Percentiles rank a stretch among this genome's conserved stretches.
Conservation (phyloP, 805 yeast species). For the Tetrapisispora taiwanensis region DNA sequence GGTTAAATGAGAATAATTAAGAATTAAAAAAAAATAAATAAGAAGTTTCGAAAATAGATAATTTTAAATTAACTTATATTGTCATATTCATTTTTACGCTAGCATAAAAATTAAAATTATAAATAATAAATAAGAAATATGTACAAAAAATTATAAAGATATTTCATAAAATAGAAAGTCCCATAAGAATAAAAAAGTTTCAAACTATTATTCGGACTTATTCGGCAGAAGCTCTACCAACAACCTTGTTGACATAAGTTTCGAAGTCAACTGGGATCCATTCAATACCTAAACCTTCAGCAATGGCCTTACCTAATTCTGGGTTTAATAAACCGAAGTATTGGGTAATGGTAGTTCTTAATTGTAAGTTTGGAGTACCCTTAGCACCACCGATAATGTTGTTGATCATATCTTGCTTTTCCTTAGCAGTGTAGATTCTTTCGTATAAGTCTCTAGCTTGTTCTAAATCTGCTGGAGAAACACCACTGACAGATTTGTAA, state of each 20-base stretch:
- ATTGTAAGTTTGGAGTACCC: conserved; percentile 20
- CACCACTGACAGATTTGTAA: conserved; percentile 33
- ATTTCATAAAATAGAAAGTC: background rate
- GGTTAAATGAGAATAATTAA: no score
- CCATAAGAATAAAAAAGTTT: background rate
- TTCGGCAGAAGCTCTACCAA: conserved; percentile 15
- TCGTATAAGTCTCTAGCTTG: conserved; percentile 38
- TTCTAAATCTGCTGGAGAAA: conserved; percentile 36
- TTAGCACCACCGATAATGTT: conserved; percentile 35
- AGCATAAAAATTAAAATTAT: background rate
- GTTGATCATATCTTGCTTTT: conserved; percentile 28
- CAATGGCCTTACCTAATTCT: conserved; percentile 33
- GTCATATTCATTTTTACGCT: background rate
- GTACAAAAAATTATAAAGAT: background rate
- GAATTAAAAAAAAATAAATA: no score
- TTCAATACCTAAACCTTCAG: conserved; percentile 33
- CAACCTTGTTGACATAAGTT: conserved; percentile 27
- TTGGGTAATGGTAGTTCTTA: conserved; percentile 33
- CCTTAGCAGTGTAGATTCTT: conserved; percentile 30
- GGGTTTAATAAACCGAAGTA: conserved; percentile 35
- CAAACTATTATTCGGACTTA: background rate
- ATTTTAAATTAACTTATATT: background rate
- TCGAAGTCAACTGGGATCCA: conserved; percentile 29
- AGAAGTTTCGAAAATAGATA: no score
- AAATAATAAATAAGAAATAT: background rate